These are phyloP conservation scores for Saccharomycopsis oosterbeekiorum DNA, from an alignment of 805 yeast genomes.

Conservation along the genomic window DNA sequence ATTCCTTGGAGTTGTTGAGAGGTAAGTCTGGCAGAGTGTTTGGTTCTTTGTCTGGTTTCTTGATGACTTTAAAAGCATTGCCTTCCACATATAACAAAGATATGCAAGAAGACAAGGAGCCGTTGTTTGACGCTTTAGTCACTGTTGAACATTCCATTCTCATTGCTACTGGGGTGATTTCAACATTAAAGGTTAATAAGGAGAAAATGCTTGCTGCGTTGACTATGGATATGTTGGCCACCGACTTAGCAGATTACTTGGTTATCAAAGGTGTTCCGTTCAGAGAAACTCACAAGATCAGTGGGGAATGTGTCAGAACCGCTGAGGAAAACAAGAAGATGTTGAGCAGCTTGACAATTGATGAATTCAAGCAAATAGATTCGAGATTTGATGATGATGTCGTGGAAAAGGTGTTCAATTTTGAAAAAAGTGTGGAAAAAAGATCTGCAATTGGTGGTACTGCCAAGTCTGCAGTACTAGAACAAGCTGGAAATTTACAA, in stretches of 20 bases:
- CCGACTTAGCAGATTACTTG: conserved; percentile 94
- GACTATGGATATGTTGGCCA: conserved; percentile 98
- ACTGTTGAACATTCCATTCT: conserved; percentile 91
- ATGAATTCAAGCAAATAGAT: conserved; percentile 75
- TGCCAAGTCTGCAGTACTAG: conserved; percentile 77
- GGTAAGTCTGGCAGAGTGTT: conserved; percentile 97
- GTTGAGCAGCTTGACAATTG: conserved; percentile 71
- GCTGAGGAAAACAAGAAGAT: conserved; percentile 72
- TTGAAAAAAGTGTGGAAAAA: conserved; percentile 91
- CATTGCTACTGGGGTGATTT: conserved; percentile 93
- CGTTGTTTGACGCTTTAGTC: conserved; percentile 81
- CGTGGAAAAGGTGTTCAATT: conserved; percentile 64
- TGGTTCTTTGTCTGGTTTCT: conserved; percentile 89
- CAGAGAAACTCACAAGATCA: conserved; percentile 97
- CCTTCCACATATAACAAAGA: conserved; percentile 98
- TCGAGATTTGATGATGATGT: conserved; percentile 74
- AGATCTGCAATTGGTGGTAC: conserved; percentile 97
- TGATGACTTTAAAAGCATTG: conserved; percentile 93
- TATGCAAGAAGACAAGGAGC: conserved; percentile 98
- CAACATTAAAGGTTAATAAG: conserved; percentile 67
- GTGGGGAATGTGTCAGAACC: conserved; percentile 90
- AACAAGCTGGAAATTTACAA: conserved; percentile 44
- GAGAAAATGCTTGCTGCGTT: conserved; percentile 78
- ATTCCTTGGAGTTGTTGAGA: conserved; percentile 85
- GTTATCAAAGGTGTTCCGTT: conserved; percentile 98